phyloP scores from a whole-genome alignment of 129 eudicot species.

The Pseudognaphalium luteoalbum region DNA sequence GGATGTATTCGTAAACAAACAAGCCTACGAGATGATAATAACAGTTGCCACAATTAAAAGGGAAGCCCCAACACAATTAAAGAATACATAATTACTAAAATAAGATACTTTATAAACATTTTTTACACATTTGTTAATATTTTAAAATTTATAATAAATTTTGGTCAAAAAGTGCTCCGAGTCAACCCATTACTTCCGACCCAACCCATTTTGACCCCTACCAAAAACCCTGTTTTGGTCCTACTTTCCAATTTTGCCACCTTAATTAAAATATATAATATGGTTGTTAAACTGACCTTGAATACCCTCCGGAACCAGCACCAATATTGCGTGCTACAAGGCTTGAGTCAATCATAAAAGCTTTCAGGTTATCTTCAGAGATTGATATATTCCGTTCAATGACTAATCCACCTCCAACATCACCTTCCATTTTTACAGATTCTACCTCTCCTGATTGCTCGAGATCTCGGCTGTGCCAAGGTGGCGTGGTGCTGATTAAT shows the following conservation, averaged over 20 bases:
- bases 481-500: not conserved
- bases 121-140: no score
- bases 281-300: slow-evolving; percentile 52
- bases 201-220: not conserved
- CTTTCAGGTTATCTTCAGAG: slow-evolving; percentile 50
- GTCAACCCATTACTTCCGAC: no score
- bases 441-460: slow-evolving; percentile 81
- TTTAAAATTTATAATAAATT: no score
- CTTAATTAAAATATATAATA: not conserved
- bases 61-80: no score
- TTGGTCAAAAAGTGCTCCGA: no score
- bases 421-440: slow-evolving; percentile 71
- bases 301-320: slow-evolving; percentile 93
- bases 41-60: not conserved
- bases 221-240: not conserved
- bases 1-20: slow-evolving; percentile 96
- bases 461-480: slow-evolving; percentile 56
- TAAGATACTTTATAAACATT: no score
- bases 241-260: not conserved
- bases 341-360: slow-evolving; percentile 63
- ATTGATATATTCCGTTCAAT: slow-evolving; percentile 56
- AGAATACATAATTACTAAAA: no score
- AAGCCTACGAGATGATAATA: slow-evolving; percentile 49
- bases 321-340: slow-evolving; percentile 83
- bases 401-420: slow-evolving; percentile 81